Conservation (phyloP, 768 basidiomycete genomes). For the Amanita subjunquillea region DNA sequence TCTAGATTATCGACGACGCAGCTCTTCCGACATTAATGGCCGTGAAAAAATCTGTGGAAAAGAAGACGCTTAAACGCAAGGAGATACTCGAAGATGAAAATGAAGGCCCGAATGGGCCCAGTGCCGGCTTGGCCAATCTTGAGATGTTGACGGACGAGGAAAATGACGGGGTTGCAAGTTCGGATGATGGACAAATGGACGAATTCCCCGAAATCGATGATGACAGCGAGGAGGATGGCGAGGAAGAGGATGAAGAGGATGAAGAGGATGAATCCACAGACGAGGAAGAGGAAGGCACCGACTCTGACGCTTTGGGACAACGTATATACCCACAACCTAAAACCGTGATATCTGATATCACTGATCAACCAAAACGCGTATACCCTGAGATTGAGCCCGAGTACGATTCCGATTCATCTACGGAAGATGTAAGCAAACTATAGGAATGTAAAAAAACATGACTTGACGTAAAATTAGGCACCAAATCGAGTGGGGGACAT, state of each 20-base stretch:
- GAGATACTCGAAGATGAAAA: neutral
- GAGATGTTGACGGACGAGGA: slow-evolving; percentile 71
- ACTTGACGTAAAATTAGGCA: slow-evolving; percentile 34
- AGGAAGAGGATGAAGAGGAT: slow-evolving; percentile 23
- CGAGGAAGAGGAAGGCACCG: slow-evolving; percentile 22
- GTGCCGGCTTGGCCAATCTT: slow-evolving; percentile 20
- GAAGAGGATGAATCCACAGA: slow-evolving; percentile 29
- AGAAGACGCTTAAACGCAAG: neutral
- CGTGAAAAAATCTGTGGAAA: slow-evolving; percentile 20
- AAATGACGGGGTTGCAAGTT: slow-evolving; percentile 37
- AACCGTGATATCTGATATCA: slow-evolving; percentile 67
- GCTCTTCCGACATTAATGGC: slow-evolving; percentile 17
- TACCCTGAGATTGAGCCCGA: slow-evolving; percentile 87
- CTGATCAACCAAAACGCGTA: slow-evolving; percentile 73
- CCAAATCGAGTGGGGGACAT: slow-evolving; percentile 94
- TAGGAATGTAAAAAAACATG: neutral
- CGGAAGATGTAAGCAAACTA: slow-evolving; percentile 64
- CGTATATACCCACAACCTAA: slow-evolving; percentile 57
- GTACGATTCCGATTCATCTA: slow-evolving; percentile 87
- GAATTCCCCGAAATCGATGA: slow-evolving; percentile 64
- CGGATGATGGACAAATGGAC: slow-evolving; percentile 53
- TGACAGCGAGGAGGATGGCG: slow-evolving; percentile 41
- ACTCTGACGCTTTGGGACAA: slow-evolving; percentile 34
- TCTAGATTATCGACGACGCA: neutral
- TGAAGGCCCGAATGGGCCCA: slow-evolving; percentile 25